Evolutionary conservation across 345 rosid genomes (phyloP).

Genomic region (Dipteronia sinensis): DNA sequence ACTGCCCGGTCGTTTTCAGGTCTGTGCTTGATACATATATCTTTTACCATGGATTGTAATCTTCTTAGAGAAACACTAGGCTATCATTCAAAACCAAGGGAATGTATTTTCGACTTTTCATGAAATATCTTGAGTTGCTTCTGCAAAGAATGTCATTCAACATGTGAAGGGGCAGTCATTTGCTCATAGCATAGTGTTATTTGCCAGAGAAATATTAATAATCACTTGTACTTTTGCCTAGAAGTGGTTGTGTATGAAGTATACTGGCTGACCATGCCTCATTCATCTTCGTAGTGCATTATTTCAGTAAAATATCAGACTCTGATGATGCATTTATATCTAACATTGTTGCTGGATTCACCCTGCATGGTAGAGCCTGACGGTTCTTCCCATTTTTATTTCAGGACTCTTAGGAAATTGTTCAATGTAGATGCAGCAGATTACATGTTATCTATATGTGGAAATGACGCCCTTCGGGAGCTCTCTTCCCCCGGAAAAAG

Average conservation of each 20-base stretch:
- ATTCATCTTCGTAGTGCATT: neutral
- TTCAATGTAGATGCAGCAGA: slow-evolving; percentile 94
- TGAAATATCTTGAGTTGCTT: neutral
- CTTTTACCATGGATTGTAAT: neutral
- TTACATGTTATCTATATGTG: slow-evolving; percentile 95
- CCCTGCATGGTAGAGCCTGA: slow-evolving; percentile 14
- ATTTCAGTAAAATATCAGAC: neutral
- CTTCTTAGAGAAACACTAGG: neutral
- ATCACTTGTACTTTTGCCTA: neutral
- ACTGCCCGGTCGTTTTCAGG: slow-evolving; percentile 98
- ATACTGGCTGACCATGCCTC: neutral
- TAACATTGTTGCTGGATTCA: neutral
- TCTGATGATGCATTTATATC: neutral
- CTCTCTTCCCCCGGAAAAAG: slow-evolving; percentile 99
- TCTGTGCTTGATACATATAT: slow-evolving; percentile 24
- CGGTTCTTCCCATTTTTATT: slow-evolving; percentile 7
- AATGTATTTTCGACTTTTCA: neutral
- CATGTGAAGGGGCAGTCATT: neutral
- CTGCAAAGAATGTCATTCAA: neutral
- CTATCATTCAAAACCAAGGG: neutral
- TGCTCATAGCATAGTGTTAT: neutral
- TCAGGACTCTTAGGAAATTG: slow-evolving; percentile 92
- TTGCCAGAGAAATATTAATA: neutral
- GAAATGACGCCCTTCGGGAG: slow-evolving; percentile 94
- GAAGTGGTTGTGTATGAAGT: neutral